Evolutionary conservation across 176 grass and related monocot species (phyloP), one percentile per base, ranked within the genome.

Genomic region (Aegilops sharonensis): DNA sequence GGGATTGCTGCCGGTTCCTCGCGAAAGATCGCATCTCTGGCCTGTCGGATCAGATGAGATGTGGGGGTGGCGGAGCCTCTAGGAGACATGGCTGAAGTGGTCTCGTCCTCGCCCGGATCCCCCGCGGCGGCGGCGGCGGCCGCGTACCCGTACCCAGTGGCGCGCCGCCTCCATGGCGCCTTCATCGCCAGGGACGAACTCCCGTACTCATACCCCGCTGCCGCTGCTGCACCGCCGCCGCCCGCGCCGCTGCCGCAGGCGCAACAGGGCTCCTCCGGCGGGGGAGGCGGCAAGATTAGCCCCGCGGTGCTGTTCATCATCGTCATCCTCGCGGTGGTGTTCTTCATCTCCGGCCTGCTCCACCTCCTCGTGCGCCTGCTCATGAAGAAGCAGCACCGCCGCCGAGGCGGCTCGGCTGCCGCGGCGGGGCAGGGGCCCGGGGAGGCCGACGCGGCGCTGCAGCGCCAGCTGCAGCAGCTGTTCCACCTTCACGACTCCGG

Each of bases 401-500:
- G 76, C 20, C 79, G 52, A 5, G 63, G 84, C 0, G 65, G 66
- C 0, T 20, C 74, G 23, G 29, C 79, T 4, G 43, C 47, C 35
- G 15, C 56, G 0, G 11, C 79, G 13, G 56, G 15, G n/a, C 40
- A 67, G 68, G 78, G 45, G 0, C 21, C 57, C 1, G 84, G 27
- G 3, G 93, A 76, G 20, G 30, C 92, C 2, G 95, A 95, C 73
- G 91, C 77, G 14, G 90, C 85, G 15, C 69, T 95, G 75, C 95
- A 98, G 84, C 80, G 93, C 31, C 95, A 98, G 84, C 85, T 98
- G 27, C 95, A 94, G 86, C 91, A 95, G 88, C 95, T 98, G 25
- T 95, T 98, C 91, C 95, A 98, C 82, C 91, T 93, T 24, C 95
- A 98, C 52, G 95, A 98, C 89, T 83, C 95, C 0, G 95, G 95